Evolutionary conservation across 1,139 yeast genomes (phyloP).

Genomic region (Sugiyamaella castrensis): DNA sequence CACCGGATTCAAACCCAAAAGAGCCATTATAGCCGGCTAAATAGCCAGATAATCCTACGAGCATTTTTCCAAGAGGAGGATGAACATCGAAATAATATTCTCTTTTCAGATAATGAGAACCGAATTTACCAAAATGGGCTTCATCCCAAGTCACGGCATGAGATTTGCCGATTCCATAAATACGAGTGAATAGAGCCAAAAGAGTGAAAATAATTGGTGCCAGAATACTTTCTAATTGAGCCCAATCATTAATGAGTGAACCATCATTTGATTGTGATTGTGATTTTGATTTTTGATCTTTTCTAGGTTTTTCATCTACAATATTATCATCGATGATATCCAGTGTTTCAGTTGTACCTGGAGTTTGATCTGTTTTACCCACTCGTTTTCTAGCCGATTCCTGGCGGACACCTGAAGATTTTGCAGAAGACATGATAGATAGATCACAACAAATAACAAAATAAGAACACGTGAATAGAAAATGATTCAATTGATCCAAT

Average conservation of each 20-base stretch:
- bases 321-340: constrained; percentile 2
- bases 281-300: neutral
- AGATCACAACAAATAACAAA: no score
- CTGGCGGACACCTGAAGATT: constrained; percentile 10
- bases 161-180: constrained; percentile 61
- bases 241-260: constrained; percentile 8
- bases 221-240: constrained; percentile 43
- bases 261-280: neutral
- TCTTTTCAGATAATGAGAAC: constrained; percentile 40
- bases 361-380: neutral
- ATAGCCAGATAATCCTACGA: constrained; percentile 91
- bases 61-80: constrained; percentile 97
- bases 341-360: neutral
- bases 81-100: constrained; percentile 78
- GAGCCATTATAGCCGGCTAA: constrained; percentile 94
- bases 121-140: constrained; percentile 74
- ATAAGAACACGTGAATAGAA: no score
- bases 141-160: constrained; percentile 90
- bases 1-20: constrained; percentile 91
- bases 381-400: constrained; percentile 8
- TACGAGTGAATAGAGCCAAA: constrained; percentile 63
- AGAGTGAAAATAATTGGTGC: constrained; percentile 59
- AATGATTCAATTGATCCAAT: no score
- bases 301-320: constrained; percentile 2
- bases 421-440: constrained; percentile 4